Evolutionary conservation across 768 basidiomycete genomes (phyloP), one percentile per base, ranked within the genome.

Genomic region (Phaeotremella skinneri): DNA sequence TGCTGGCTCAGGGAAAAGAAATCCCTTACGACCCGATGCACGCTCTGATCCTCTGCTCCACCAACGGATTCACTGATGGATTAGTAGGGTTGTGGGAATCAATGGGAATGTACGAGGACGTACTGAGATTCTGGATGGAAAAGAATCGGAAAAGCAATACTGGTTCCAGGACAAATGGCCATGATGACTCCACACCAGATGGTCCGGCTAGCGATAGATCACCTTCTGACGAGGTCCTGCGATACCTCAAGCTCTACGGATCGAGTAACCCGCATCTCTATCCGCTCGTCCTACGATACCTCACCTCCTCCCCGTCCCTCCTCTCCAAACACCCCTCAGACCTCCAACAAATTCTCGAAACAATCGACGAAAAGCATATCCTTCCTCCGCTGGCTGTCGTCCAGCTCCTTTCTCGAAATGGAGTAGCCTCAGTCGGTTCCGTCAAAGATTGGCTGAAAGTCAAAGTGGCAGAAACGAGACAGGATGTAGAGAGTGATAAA

Each of bases 51-150:
- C 82, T 99, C 1, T 98, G 94, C 78, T 91, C 92, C 4, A 90
- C 86, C 26, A 82, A 84, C 37, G 81, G 80, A 13, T 96, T 91
- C 68, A 91, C 86, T 0, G 83, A 84, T 0, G 96, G 96, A 1
- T 82, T 94, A 11, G 88, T 98, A 2, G 78, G 89, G 3, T 81
- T 98, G 2, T 98, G 92, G 90, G 96, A 96, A 79, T 85, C 83
- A 61, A 81, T 92, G 79, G 91, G 89, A 5, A 93, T 96, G 94
- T 90, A 91, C 74, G 94, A 97, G 68, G 93, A 96, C 65, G 86
- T 98, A 48, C 73, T 98, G 29, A 83, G 92, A 23, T 96, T 90
- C 79, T 92, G 88, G 87, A 93, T 94, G 83, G 88, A 89, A 58
- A 82, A 82, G 60, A 81, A 87, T 55, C 57, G 51, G 9, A 52